A percentile compares a stretch with the other conserved stretches of the same genome.
Conservation (phyloP, 306 rosid species). For the Vigna angularis region DNA sequence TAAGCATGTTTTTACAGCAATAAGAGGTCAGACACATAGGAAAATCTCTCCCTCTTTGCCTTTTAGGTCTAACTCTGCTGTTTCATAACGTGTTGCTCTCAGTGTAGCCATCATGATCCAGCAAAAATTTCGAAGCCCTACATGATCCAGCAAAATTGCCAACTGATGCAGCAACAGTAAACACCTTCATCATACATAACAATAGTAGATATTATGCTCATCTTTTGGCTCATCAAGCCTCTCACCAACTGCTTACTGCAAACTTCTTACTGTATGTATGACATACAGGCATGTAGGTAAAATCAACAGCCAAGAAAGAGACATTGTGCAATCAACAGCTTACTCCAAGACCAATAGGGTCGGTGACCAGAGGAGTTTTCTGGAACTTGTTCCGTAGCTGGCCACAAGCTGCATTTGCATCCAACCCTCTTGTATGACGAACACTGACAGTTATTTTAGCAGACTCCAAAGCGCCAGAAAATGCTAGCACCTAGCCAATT, state of each 20-base stretch:
- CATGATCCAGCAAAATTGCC: constrained; percentile 31
- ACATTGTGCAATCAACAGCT: constrained; percentile 55
- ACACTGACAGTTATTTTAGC: constrained; percentile 74
- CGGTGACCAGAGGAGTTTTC: constrained; percentile 64
- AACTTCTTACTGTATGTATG: constrained; percentile 29
- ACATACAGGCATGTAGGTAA: constrained; percentile 20
- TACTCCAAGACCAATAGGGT: constrained; percentile 59
- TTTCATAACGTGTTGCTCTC: constrained; percentile 2
- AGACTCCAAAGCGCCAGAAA: constrained; percentile 78
- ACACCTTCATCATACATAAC: constrained; percentile 30
- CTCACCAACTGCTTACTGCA: constrained; percentile 31
- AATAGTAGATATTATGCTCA: constrained; percentile 27
- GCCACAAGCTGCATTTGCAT: constrained; percentile 98
- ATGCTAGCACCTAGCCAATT: constrained; percentile 71
- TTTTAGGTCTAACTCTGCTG: background rate
- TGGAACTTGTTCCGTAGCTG: constrained; percentile 91
- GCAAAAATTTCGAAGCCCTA: background rate
- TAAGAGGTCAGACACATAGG: background rate
- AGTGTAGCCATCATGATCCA: constrained; percentile 17
- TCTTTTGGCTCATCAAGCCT: constrained; percentile 39
- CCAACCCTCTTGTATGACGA: constrained; percentile 94
- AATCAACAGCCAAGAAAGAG: constrained; percentile 20
- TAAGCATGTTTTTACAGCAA: too few species aligned
- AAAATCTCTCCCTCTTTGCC: constrained; percentile 28
- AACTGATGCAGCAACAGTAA: constrained; percentile 35